These are phyloP conservation scores for Fusarium liriodendri DNA, from an alignment of 2,329 filamentous ascomycete genomes.

Conservation along the genomic window DNA sequence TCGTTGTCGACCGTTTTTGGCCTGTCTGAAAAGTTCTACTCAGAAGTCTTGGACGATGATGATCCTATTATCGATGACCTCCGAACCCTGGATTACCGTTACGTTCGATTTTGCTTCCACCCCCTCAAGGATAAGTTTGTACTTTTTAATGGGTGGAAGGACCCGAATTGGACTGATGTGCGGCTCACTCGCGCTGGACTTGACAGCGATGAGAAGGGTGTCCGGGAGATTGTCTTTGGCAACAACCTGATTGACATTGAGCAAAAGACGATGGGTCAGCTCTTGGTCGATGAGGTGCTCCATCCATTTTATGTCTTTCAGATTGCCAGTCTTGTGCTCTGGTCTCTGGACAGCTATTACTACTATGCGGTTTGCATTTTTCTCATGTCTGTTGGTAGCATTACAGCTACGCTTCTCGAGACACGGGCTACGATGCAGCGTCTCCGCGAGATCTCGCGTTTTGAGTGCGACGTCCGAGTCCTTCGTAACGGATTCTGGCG, in stretches of 20 bases:
- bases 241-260: slow-evolving; percentile 92
- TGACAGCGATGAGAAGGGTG: slow-evolving; percentile 87
- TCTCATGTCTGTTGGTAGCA: slow-evolving; percentile 92
- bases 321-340: slow-evolving; percentile 90
- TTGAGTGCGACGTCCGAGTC: slow-evolving; percentile 95
- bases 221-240: slow-evolving; percentile 88
- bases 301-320: slow-evolving; percentile 99
- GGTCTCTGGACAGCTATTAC: slow-evolving; percentile 97
- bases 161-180: slow-evolving; percentile 87
- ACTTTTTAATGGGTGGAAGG: slow-evolving; percentile 91
- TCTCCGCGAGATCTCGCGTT: slow-evolving; percentile 89
- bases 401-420: slow-evolving; percentile 88
- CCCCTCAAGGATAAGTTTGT: slow-evolving; percentile 90
- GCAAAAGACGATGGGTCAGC: slow-evolving; percentile 84
- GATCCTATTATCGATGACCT: slow-evolving; percentile 82
- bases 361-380: slow-evolving; percentile 98
- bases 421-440: slow-evolving; percentile 92
- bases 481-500: slow-evolving; percentile 96
- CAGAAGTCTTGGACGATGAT: slow-evolving; percentile 67
- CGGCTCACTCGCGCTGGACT: slow-evolving; percentile 81
- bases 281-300: slow-evolving; percentile 93
- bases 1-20: slow-evolving; percentile 75
- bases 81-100: slow-evolving; percentile 88
- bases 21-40: slow-evolving; percentile 68
- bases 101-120: slow-evolving; percentile 93